Evolutionary conservation across 2,329 filamentous ascomycete species (phyloP).

Genomic region (Scleromitrula shiraiana): DNA sequence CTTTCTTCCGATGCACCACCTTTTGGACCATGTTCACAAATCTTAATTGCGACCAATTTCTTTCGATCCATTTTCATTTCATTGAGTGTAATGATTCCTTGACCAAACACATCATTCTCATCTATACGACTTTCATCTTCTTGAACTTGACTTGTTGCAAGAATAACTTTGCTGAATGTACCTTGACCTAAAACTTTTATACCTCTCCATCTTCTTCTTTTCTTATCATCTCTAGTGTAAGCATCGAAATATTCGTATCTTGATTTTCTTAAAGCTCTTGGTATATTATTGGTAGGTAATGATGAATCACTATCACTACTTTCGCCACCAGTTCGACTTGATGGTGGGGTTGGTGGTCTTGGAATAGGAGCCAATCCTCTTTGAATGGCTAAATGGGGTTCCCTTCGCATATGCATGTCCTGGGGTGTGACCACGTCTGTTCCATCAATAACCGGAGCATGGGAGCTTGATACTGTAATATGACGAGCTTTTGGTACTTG

Average conservation of each 20-base stretch:
- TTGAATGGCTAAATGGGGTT: constrained; percentile 71
- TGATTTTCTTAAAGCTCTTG: constrained; percentile 31
- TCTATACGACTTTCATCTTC: constrained; percentile 37
- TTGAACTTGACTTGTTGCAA: constrained; percentile 72
- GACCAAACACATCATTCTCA: constrained; percentile 29
- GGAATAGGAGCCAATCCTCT: constrained; percentile 60
- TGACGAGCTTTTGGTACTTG: constrained; percentile 60
- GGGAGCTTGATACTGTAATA: constrained; percentile 62
- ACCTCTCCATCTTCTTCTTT: constrained; percentile 69
- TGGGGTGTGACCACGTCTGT: constrained; percentile 32
- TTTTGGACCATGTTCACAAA: constrained; percentile 89
- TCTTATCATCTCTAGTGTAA: constrained; percentile 55
- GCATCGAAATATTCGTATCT: constrained; percentile 62
- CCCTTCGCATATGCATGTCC: constrained; percentile 56
- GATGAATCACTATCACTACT: constrained; percentile 42
- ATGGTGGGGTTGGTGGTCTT: constrained; percentile 71
- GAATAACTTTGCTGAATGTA: constrained; percentile 89
- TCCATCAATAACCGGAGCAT: constrained; percentile 37
- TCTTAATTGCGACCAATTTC: constrained; percentile 86
- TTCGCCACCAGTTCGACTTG: constrained; percentile 59
- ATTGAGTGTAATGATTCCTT: constrained; percentile 27
- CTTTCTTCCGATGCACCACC: constrained; percentile 90
- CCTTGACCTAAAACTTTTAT: constrained; percentile 80
- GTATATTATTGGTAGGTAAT: constrained; percentile 33
- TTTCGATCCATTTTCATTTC: constrained; percentile 51